phyloP scores from a whole-genome alignment of 139 green algal genomes.

The Haematococcus lacustris region DNA sequence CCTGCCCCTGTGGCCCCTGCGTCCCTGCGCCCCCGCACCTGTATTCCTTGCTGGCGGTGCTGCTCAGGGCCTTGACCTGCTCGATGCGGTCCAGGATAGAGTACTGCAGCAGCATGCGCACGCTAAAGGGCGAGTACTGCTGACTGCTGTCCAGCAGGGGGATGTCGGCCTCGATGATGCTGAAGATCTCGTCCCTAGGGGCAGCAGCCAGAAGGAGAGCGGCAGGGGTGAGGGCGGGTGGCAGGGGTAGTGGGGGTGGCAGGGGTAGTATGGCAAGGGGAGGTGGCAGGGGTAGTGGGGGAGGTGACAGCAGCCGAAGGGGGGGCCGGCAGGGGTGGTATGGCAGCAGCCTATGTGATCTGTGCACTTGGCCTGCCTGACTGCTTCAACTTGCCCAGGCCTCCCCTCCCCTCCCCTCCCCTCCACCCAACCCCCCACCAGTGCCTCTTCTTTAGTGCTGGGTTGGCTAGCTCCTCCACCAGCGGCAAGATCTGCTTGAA shows the following conservation, averaged over 20 bases:
- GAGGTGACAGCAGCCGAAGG: no score
- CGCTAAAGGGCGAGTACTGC: conserved; percentile 44
- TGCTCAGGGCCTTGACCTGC: conserved; percentile 37
- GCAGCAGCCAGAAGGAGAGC: no score
- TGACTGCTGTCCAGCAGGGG: conserved; percentile 26
- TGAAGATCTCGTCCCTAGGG: conserved; percentile 37
- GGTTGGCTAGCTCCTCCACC: conserved; percentile 62
- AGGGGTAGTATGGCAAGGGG: no score
- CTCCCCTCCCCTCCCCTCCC: no score
- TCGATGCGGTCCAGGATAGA: conserved; percentile 54
- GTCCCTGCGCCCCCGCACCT: no score
- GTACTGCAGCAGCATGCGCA: conserved; percentile 50
- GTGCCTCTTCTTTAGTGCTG: conserved; percentile 56
- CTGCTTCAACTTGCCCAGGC: conserved; percentile 5
- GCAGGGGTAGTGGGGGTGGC: no score
- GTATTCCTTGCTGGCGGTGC: conserved; percentile 33
- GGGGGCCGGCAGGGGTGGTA: no score
- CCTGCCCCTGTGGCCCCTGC: neutral
- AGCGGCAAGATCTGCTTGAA: conserved; percentile 60
- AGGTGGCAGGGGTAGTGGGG: no score
- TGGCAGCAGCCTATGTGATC: no score
- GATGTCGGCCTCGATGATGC: conserved; percentile 39
- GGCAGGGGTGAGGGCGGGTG: no score
- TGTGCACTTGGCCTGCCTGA: no score
- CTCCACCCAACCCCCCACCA: conserved; percentile 20